phyloP scores from a whole-genome alignment of 495 filamentous ascomycete genomes.

The Talaromyces wortmannii region DNA sequence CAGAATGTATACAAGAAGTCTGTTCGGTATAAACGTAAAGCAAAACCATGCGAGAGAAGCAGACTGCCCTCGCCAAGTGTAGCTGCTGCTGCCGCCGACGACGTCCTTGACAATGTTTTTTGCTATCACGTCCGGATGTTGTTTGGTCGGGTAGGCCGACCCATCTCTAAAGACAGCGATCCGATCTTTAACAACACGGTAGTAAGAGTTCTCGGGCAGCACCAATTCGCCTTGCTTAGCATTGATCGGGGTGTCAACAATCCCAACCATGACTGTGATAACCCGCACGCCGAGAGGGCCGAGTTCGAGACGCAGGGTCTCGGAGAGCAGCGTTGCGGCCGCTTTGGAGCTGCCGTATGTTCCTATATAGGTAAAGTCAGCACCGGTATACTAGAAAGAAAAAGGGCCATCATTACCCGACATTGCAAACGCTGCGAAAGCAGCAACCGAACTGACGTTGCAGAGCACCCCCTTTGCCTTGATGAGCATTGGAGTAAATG shows the following conservation, averaged over 20 bases:
- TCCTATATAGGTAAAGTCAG: slow-evolving; percentile 5
- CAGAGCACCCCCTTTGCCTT: slow-evolving; percentile 20
- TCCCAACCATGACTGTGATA: slow-evolving; percentile 27
- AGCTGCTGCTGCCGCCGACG: background rate
- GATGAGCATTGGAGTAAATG: slow-evolving; percentile 34
- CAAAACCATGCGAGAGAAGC: background rate
- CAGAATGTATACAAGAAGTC: background rate
- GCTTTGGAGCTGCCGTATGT: slow-evolving; percentile 21
- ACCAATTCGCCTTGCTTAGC: background rate
- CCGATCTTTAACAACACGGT: background rate
- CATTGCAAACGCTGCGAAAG: slow-evolving; percentile 12
- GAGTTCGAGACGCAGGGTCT: slow-evolving; percentile 26
- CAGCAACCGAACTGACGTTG: slow-evolving; percentile 16
- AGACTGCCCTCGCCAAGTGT: background rate
- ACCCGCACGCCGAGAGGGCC: slow-evolving; percentile 25
- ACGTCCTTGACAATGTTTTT: background rate
- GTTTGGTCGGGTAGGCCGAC: background rate
- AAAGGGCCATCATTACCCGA: slow-evolving; percentile 9
- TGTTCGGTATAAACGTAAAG: background rate
- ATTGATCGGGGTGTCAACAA: slow-evolving; percentile 6
- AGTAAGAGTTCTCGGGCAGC: slow-evolving; percentile 4
- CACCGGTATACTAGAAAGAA: background rate
- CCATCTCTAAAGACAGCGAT: slow-evolving; percentile 4
- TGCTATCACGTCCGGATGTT: background rate
- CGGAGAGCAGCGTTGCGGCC: slow-evolving; percentile 14